A percentile compares a stretch with the other conserved stretches of the same genome.
Evolutionary conservation across 2,329 filamentous ascomycete genomes (phyloP).

Genomic region (Penicillium sp.): DNA sequence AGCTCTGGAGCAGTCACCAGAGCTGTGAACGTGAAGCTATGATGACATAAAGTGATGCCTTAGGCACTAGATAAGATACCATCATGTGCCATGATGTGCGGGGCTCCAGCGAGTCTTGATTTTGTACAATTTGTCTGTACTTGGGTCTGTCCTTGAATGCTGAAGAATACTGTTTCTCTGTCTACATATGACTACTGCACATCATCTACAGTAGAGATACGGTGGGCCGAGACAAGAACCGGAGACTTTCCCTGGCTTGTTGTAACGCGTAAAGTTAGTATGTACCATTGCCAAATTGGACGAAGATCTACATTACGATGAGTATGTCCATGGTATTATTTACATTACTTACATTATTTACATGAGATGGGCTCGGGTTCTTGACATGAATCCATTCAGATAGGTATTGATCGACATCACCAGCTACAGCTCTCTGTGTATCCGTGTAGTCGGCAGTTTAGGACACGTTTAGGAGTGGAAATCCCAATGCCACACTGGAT

Average conservation of each 20-base stretch:
- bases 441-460: conserved; percentile 2
- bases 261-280: neutral
- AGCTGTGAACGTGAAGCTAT: conserved; percentile 6
- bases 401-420: neutral
- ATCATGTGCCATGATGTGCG: neutral
- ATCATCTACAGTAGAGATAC: no score
- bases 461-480: neutral
- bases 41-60: conserved; percentile 19
- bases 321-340: neutral
- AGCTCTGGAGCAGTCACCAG: neutral
- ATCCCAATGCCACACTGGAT: neutral
- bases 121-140: no score
- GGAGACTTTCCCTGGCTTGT: no score
- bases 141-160: no score
- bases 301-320: conserved; percentile 1
- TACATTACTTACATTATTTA: neutral
- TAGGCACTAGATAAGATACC: neutral
- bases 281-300: neutral
- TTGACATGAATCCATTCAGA: no score
- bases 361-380: no score
- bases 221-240: no score
- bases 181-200: no score
- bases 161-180: no score
- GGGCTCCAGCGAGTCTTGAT: neutral
- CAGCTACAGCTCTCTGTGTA: neutral